Conservation (phyloP, 78 protist species). For the Dictyostelium brefeldianum region DNA sequence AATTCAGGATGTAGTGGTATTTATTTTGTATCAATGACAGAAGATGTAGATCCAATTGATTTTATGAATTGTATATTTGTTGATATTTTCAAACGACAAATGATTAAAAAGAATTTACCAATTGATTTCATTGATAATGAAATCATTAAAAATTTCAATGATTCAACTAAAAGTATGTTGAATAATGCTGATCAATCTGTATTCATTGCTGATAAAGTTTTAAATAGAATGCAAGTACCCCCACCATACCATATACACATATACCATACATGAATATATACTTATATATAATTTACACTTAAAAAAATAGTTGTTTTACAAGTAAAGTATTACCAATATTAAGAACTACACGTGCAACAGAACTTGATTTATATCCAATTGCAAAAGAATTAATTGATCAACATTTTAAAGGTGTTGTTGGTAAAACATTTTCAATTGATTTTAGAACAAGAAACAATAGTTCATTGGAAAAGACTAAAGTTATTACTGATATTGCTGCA, state of each 20-base stretch:
- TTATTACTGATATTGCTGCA: constrained; percentile 7
- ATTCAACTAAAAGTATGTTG: constrained; percentile 43
- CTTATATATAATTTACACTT: neutral
- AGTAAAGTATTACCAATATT: constrained; percentile 31
- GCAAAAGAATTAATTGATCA: constrained; percentile 5
- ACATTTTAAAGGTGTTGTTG: neutral
- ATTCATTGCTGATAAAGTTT: neutral
- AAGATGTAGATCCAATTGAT: constrained; percentile 11
- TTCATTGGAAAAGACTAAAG: neutral
- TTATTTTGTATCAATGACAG: constrained; percentile 26
- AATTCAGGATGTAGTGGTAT: constrained; percentile 73
- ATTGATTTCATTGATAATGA: neutral
- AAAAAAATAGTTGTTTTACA: constrained; percentile 42
- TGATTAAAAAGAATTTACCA: neutral
- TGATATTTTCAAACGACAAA: constrained; percentile 34
- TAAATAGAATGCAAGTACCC: constrained; percentile 29
- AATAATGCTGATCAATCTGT: constrained; percentile 3
- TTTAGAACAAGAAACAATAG: constrained; percentile 47
- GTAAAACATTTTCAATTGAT: constrained; percentile 50
- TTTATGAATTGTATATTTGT: constrained; percentile 42
- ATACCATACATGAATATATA: neutral
- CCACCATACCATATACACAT: neutral
- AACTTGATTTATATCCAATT: constrained; percentile 28
- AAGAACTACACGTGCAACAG: constrained; percentile 16
- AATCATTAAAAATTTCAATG: neutral